phyloP scores from a whole-genome alignment of 1,284 basidiomycete species.

The Blastosporella zonata region DNA sequence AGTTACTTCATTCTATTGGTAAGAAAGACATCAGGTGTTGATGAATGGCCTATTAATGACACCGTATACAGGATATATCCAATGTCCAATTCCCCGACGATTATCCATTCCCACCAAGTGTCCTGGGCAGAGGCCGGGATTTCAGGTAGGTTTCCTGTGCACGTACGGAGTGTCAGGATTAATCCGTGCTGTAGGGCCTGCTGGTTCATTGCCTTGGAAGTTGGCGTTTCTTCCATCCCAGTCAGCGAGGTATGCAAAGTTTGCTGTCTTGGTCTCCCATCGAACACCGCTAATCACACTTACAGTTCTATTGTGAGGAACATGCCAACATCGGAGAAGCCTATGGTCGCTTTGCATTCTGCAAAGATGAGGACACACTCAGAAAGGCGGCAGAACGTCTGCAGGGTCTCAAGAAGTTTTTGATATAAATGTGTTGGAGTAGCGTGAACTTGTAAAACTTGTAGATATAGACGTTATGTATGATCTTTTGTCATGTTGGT shows the following conservation, averaged over 20 bases:
- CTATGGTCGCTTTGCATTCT: conserved; percentile 89
- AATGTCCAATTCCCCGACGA: conserved; percentile 77
- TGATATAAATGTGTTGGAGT: conserved; percentile 25
- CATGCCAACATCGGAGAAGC: conserved; percentile 83
- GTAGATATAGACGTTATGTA: conserved; percentile 7
- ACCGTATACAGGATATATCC: conserved; percentile 70
- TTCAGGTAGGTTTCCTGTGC: conserved; percentile 58
- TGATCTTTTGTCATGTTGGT: neutral
- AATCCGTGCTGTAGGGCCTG: conserved; percentile 53
- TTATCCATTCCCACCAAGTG: conserved; percentile 77
- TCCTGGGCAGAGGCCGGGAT: conserved; percentile 82
- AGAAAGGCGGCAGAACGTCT: conserved; percentile 76
- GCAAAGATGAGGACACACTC: conserved; percentile 87
- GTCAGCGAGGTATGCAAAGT: conserved; percentile 79
- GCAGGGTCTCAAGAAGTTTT: conserved; percentile 69
- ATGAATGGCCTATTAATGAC: neutral
- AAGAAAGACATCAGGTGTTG: conserved; percentile 5
- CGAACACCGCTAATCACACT: neutral
- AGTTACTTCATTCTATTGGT: conserved; percentile 89
- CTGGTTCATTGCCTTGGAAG: conserved; percentile 88
- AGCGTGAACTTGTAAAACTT: conserved; percentile 3
- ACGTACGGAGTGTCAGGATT: neutral
- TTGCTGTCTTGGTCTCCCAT: conserved; percentile 2
- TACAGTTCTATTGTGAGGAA: conserved; percentile 85
- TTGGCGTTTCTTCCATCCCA: conserved; percentile 90